phyloP scores from a whole-genome alignment of 768 basidiomycete genomes.

The Infundibulicybe gibba region DNA sequence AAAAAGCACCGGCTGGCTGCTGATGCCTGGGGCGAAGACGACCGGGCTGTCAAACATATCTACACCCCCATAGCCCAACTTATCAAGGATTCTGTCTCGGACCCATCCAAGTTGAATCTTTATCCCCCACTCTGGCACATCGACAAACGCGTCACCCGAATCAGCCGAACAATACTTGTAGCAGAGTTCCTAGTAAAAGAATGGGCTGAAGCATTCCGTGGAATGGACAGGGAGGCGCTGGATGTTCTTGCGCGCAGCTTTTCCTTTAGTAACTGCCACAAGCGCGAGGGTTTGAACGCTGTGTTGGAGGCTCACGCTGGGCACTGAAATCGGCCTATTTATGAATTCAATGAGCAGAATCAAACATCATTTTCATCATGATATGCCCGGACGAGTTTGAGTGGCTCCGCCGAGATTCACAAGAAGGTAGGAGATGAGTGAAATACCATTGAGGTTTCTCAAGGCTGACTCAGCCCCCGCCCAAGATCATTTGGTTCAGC shows the following conservation, averaged over 20 bases:
- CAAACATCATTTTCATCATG: too few species aligned
- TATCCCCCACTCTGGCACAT: conserved; percentile 66
- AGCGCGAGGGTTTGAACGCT: conserved; percentile 62
- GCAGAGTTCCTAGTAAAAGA: conserved; percentile 68
- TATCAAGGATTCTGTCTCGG: conserved; percentile 42
- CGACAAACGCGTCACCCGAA: conserved; percentile 47
- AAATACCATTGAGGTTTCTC: too few species aligned
- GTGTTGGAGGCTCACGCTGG: conserved; percentile 38
- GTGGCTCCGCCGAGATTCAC: too few species aligned
- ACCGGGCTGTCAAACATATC: conserved; percentile 45
- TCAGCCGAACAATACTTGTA: conserved; percentile 65
- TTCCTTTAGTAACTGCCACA: conserved; percentile 63
- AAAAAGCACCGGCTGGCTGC: conserved; percentile 70
- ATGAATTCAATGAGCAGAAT: too few species aligned
- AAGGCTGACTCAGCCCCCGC: too few species aligned
- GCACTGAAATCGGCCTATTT: not conserved
- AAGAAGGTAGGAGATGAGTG: too few species aligned
- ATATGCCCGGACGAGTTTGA: too few species aligned
- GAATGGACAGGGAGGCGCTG: conserved; percentile 52
- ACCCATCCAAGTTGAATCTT: conserved; percentile 39
- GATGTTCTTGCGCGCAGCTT: conserved; percentile 74
- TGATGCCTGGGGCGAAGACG: conserved; percentile 70
- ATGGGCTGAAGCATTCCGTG: conserved; percentile 67
- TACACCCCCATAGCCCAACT: conserved; percentile 66
- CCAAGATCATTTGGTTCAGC: too few species aligned